These are phyloP conservation scores for Pulveroboletus ravenelii DNA, from an alignment of 768 basidiomycete species.

Conservation along the genomic window DNA sequence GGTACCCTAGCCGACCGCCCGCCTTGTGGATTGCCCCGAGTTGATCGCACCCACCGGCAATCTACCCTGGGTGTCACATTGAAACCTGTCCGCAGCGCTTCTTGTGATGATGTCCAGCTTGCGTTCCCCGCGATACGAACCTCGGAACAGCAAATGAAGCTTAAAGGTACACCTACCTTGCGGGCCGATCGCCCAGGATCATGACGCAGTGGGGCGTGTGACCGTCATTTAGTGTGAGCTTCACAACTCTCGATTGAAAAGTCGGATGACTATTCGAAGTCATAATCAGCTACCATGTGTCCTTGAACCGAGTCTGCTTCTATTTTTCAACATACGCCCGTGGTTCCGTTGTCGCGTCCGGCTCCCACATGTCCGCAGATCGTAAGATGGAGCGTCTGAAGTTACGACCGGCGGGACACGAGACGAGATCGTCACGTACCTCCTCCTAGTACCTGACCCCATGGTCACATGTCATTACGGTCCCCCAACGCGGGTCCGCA, in stretches of 20 bases:
- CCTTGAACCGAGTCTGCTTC: background rate
- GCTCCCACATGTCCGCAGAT: constrained; percentile 3
- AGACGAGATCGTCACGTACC: background rate
- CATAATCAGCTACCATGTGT: background rate
- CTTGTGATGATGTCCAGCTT: background rate
- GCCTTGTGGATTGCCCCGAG: background rate
- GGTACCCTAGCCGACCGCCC: constrained; percentile 4
- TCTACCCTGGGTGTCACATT: background rate
- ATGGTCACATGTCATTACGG: background rate
- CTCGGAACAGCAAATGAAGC: too few species aligned
- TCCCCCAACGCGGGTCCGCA: background rate
- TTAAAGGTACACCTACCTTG: background rate
- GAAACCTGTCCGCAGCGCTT: background rate
- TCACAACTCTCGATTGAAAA: background rate
- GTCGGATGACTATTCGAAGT: background rate
- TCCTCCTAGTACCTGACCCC: background rate
- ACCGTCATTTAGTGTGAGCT: background rate
- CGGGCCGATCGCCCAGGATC: background rate
- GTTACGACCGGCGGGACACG: background rate
- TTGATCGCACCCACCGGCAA: background rate
- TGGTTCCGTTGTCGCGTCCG: background rate
- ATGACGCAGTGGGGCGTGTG: background rate
- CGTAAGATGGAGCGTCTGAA: background rate
- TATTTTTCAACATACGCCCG: too few species aligned
- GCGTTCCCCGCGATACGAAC: background rate